Base-by-base conservation (phyloP, 768 basidiomycete species). In the Lactifluus pinguis region DNA sequence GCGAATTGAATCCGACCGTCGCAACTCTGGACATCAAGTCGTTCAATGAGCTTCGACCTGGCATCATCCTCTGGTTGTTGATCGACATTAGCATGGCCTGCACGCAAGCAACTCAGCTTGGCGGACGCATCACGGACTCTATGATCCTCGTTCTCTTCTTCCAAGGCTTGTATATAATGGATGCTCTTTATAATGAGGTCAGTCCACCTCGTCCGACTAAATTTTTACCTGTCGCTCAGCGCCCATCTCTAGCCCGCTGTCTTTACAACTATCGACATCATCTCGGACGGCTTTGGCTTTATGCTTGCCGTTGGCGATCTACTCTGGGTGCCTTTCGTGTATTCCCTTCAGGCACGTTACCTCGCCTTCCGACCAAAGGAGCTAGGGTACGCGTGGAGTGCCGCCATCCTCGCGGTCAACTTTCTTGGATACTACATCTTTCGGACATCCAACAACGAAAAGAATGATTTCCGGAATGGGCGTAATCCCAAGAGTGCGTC, bases 181-280 rank as follows among this genome's bases (percentile, higher is more conserved):
- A 98, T 70, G 83, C 77, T 3, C 75, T 97, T 49, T 97, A 89
- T 76, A 93, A 94, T 70, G 97, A 98, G 80, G 94, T 89, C 49
- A 42, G 77, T 67, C 25, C 6, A 11, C 38, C 17, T 25, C 17
- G 41, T 50, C 34, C 9, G 1, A 32, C n/a, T 5, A 11, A n/a
- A 21, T 2, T 6, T 4, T 44, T 3, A 3, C n/a, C 7, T n/a
- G n/a, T 52, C 15, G 13, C 39, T 60, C n/a, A 47, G 45, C 38
- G 10, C 9, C 13, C 53, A 7, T 9, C 2, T n/a, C 7, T 65
- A 97, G 92, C 81, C 89, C 2, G 87, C 90, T 10, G 80, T 99
- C 65, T 79, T 98, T 59, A 95, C 92, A 1, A 93, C 89, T 4
- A 99, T 99, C 91, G 97, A 99, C 69, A 95, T 99, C 69, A 95